Evolutionary conservation across 139 green algal species (phyloP).

Genomic region (Chlorella sp.): DNA sequence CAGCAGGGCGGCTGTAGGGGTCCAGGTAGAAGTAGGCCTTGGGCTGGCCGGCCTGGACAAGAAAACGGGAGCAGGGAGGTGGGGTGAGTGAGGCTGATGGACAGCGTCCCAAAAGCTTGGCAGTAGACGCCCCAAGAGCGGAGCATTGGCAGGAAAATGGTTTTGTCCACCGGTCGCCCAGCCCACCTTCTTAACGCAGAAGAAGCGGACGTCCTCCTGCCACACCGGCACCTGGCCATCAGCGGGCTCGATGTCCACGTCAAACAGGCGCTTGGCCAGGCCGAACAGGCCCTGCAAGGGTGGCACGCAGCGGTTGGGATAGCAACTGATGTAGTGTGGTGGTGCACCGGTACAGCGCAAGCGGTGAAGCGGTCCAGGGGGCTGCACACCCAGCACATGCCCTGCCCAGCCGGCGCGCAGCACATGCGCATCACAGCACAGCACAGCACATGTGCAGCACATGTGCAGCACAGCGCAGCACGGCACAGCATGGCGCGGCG

Average conservation of each 20-base stretch:
- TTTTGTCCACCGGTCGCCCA: too few relatives aligned
- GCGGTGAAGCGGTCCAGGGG: too few relatives aligned
- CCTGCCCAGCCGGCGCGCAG: neutral
- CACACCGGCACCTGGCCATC: constrained; percentile 89
- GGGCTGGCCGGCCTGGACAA: constrained; percentile 57
- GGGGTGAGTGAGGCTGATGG: too few relatives aligned
- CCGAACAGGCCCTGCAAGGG: constrained; percentile 40
- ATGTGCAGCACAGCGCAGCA: neutral
- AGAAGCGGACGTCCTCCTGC: constrained; percentile 94
- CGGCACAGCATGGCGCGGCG: constrained; percentile 2
- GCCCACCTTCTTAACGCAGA: constrained; percentile 63
- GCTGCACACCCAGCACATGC: neutral
- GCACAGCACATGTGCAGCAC: constrained; percentile 27
- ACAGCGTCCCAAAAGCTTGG: too few relatives aligned
- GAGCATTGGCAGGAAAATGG: too few relatives aligned
- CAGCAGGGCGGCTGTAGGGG: constrained; percentile 67
- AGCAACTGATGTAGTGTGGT: neutral
- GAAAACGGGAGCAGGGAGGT: too few relatives aligned
- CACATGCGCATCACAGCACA: neutral
- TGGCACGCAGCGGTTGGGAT: too few relatives aligned
- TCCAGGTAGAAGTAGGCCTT: constrained; percentile 92
- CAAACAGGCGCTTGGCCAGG: constrained; percentile 89
- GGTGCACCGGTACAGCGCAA: too few relatives aligned
- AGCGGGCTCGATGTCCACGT: constrained; percentile 81
- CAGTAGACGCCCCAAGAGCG: too few relatives aligned